Evolutionary conservation across 805 yeast species (phyloP).

Genomic region (Lipomyces spencermartinsiae): DNA sequence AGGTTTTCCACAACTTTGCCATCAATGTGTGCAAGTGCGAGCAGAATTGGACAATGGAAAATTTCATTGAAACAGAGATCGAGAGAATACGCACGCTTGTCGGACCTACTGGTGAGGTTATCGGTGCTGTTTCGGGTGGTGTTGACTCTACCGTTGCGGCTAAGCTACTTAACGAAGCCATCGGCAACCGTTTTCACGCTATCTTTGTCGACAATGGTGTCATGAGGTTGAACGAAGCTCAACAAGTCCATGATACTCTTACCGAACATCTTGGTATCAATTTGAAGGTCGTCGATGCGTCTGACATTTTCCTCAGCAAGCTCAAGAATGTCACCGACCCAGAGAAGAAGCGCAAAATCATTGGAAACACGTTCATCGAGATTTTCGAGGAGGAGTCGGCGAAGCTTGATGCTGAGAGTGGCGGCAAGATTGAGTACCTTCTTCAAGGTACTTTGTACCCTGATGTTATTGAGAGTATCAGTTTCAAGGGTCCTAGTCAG

Average conservation of each 20-base stretch:
- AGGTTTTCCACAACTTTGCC: slow-evolving; percentile 88
- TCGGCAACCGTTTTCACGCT: slow-evolving; percentile 98
- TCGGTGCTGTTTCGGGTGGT: slow-evolving; percentile 99
- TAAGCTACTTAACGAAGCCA: slow-evolving; percentile 96
- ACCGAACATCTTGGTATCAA: slow-evolving; percentile 94
- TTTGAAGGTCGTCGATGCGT: slow-evolving; percentile 91
- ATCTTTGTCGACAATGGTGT: slow-evolving; percentile 98
- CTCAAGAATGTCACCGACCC: slow-evolving; percentile 97
- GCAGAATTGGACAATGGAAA: slow-evolving; percentile 97
- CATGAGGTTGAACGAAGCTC: slow-evolving; percentile 93
- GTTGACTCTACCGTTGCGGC: slow-evolving; percentile 99
- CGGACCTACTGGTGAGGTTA: slow-evolving; percentile 97
- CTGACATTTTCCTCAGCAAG: slow-evolving; percentile 83
- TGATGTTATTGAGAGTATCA: slow-evolving; percentile 96
- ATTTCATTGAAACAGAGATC: slow-evolving; percentile 96
- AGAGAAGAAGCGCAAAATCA: slow-evolving; percentile 97
- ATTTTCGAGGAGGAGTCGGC: slow-evolving; percentile 97
- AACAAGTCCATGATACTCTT: slow-evolving; percentile 82
- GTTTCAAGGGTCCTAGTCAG: slow-evolving; percentile 99
- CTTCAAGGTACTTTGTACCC: slow-evolving; percentile 98
- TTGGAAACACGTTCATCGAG: slow-evolving; percentile 96
- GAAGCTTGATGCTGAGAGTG: slow-evolving; percentile 85
- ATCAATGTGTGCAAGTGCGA: slow-evolving; percentile 83
- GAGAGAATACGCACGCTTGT: slow-evolving; percentile 87
- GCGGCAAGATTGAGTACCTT: slow-evolving; percentile 87